Conservation (phyloP, 2,329 filamentous ascomycete genomes). For the Fusarium staphyleae region DNA sequence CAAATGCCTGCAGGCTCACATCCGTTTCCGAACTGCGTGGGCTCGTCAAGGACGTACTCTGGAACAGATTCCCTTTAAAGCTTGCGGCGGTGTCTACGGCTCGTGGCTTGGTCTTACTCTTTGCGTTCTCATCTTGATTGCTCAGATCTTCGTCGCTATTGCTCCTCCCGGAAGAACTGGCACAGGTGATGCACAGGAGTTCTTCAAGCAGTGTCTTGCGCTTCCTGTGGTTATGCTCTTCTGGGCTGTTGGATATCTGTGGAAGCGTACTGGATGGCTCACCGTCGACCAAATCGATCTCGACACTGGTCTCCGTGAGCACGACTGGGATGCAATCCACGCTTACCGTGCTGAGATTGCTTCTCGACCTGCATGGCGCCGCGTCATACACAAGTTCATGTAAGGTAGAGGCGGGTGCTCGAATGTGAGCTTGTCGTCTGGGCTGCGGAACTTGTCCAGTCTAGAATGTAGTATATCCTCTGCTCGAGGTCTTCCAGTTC, state of each 20-base stretch:
- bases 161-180: slow-evolving; percentile 45
- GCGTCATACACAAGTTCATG: slow-evolving; percentile 29
- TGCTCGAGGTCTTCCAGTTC: too few species aligned
- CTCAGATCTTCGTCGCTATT: slow-evolving; percentile 60
- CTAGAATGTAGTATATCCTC: slow-evolving; percentile 12
- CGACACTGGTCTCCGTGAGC: slow-evolving; percentile 68
- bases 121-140: slow-evolving; percentile 60
- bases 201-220: slow-evolving; percentile 63
- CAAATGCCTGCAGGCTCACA: slow-evolving; percentile 50
- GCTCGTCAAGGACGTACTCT: slow-evolving; percentile 61
- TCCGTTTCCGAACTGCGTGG: slow-evolving; percentile 72
- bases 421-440: neutral
- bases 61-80: slow-evolving; percentile 71
- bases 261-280: slow-evolving; percentile 70
- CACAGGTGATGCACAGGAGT: slow-evolving; percentile 53
- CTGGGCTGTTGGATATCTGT: slow-evolving; percentile 64
- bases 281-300: slow-evolving; percentile 68
- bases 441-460: neutral
- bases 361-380: slow-evolving; percentile 57
- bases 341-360: slow-evolving; percentile 58
- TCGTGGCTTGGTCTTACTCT: slow-evolving; percentile 68
- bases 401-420: neutral
- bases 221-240: slow-evolving; percentile 61
- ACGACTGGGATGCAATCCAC: slow-evolving; percentile 69
- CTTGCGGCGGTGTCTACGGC: slow-evolving; percentile 65